phyloP scores from a whole-genome alignment of 1,284 basidiomycete species.

The Ustilago tritici region DNA sequence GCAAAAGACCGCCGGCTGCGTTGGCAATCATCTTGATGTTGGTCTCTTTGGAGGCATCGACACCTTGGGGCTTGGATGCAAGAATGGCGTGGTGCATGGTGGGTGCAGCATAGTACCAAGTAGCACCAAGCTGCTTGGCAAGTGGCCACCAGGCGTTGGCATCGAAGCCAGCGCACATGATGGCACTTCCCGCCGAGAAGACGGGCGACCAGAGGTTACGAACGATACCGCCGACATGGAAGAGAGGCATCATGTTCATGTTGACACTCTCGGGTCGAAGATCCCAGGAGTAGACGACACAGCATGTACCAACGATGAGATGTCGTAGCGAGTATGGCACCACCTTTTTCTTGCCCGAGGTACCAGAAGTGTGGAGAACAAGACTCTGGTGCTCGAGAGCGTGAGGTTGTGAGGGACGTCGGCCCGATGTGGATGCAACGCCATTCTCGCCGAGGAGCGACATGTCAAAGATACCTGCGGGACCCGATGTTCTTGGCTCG shows the following conservation, averaged over 20 bases:
- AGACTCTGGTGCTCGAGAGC: slow-evolving; percentile 65
- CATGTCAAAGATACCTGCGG: slow-evolving; percentile 68
- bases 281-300: slow-evolving; percentile 68
- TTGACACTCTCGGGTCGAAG: slow-evolving; percentile 66
- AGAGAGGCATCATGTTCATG: slow-evolving; percentile 70
- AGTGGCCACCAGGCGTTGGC: slow-evolving; percentile 68
- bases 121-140: slow-evolving; percentile 66
- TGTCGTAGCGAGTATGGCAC: slow-evolving; percentile 69
- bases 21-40: slow-evolving; percentile 69
- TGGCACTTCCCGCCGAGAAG: slow-evolving; percentile 67
- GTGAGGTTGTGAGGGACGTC: slow-evolving; percentile 58
- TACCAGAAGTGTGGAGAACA: slow-evolving; percentile 69
- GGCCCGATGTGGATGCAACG: slow-evolving; percentile 42
- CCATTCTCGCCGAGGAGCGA: slow-evolving; percentile 49
- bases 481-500: slow-evolving; percentile 58
- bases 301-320: slow-evolving; percentile 67
- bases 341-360: slow-evolving; percentile 69
- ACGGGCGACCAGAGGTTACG: slow-evolving; percentile 69
- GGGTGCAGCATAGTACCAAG: slow-evolving; percentile 69
- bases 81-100: slow-evolving; percentile 70
- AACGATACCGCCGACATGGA: slow-evolving; percentile 69
- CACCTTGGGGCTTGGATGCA: slow-evolving; percentile 63
- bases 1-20: slow-evolving; percentile 68
- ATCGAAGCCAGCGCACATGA: slow-evolving; percentile 69
- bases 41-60: slow-evolving; percentile 58